phyloP scores from a whole-genome alignment of 306 rosid species.

The Prunus salicina region DNA sequence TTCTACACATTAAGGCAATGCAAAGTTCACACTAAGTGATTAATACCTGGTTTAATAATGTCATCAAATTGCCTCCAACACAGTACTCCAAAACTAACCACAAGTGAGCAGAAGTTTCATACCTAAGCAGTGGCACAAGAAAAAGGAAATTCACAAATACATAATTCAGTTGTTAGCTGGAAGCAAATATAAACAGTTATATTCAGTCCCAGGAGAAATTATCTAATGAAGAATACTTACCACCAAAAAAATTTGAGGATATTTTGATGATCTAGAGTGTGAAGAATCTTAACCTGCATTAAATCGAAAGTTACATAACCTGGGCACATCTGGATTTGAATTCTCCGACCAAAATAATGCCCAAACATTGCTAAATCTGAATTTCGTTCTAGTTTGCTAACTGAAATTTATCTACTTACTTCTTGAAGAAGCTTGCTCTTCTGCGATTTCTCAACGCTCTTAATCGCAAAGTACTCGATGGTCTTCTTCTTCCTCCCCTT shows the following conservation, averaged over 20 bases:
- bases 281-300: slow-evolving; percentile 89
- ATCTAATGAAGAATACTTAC: slow-evolving; percentile 31
- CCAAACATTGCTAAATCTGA: not conserved
- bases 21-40: not conserved
- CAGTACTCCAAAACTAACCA: slow-evolving; percentile 97
- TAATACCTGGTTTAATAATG: slow-evolving; percentile 78
- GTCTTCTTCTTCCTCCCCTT: slow-evolving; percentile 99
- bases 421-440: slow-evolving; percentile 91
- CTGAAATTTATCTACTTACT: slow-evolving; percentile 41
- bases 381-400: not conserved
- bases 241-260: slow-evolving; percentile 79
- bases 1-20: not conserved
- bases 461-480: slow-evolving; percentile 88
- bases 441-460: slow-evolving; percentile 90
- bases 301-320: not conserved
- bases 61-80: slow-evolving; percentile 89
- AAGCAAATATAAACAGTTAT: not conserved
- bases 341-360: not conserved
- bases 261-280: slow-evolving; percentile 71
- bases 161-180: not conserved
- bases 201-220: not conserved
- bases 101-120: slow-evolving; percentile 95
- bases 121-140: slow-evolving; percentile 41
- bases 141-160: not conserved
- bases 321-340: not conserved